Percentiles rank a stretch among this genome's conserved stretches.
These are phyloP conservation scores for Wickerhamiella pararugosa DNA, from an alignment of 1,139 yeast species.

Conservation along the genomic window DNA sequence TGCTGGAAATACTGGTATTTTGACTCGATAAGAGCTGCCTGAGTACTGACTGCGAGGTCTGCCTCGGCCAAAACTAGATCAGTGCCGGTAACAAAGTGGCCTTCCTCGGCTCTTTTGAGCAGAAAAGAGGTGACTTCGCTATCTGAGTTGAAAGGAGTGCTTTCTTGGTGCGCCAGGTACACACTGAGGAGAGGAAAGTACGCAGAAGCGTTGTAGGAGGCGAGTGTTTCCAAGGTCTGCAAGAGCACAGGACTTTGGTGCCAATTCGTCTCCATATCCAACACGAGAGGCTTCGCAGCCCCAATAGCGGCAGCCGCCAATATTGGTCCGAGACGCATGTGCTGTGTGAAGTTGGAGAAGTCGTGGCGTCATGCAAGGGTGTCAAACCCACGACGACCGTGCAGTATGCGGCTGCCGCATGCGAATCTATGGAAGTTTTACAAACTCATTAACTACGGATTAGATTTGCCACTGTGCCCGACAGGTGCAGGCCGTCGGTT, in stretches of 20 bases:
- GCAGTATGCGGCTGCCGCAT: too few relatives aligned
- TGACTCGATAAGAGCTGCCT: constrained; percentile 49
- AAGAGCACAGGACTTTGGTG: constrained; percentile 31
- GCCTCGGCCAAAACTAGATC: constrained; percentile 32
- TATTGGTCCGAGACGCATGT: too few relatives aligned
- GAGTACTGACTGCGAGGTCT: constrained; percentile 36
- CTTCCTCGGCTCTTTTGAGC: constrained; percentile 22
- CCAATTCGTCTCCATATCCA: constrained; percentile 20
- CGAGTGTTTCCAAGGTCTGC: constrained; percentile 41
- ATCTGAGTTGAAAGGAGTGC: constrained; percentile 22
- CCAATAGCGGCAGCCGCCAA: constrained; percentile 2
- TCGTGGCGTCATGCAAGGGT: too few relatives aligned
- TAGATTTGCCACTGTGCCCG: too few relatives aligned
- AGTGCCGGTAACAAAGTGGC: constrained; percentile 15
- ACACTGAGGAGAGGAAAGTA: constrained; percentile 35
- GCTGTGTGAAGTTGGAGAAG: too few relatives aligned
- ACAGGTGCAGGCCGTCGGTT: too few relatives aligned
- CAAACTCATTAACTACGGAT: too few relatives aligned
- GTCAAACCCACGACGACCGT: too few relatives aligned
- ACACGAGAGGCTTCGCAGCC: constrained; percentile 7
- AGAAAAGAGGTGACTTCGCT: constrained; percentile 29
- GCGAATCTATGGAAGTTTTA: too few relatives aligned
- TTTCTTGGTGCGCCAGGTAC: constrained; percentile 23
- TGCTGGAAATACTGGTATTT: constrained; percentile 40
- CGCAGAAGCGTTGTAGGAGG: constrained; percentile 34